A percentile compares a stretch with the other conserved stretches of the same genome.
Evolutionary conservation across 2,329 filamentous ascomycete species (phyloP).

Genomic region (Juglanconis juglandina): DNA sequence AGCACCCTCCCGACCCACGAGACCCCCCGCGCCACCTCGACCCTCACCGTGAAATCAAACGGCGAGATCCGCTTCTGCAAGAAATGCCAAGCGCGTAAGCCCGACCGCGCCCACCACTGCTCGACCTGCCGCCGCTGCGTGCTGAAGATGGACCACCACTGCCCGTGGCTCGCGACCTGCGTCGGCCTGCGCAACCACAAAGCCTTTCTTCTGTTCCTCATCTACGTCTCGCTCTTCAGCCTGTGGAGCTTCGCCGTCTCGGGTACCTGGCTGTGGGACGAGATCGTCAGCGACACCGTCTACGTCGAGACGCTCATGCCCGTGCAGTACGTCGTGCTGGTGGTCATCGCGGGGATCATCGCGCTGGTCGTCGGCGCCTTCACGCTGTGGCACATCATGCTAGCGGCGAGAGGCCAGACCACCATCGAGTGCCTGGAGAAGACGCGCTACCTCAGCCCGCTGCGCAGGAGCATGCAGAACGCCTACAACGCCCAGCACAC

Average conservation of each 20-base stretch:
- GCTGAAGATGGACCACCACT: conserved; percentile 99
- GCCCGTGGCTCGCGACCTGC: conserved; percentile 95
- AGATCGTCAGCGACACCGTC: conserved; percentile 69
- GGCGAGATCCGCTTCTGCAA: conserved; percentile 90
- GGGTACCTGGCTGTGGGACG: conserved; percentile 77
- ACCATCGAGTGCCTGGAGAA: conserved; percentile 97
- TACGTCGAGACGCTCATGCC: conserved; percentile 77
- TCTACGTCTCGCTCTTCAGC: conserved; percentile 85
- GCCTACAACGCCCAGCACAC: conserved; percentile 55
- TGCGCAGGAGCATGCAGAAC: conserved; percentile 67
- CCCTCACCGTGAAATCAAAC: conserved; percentile 88
- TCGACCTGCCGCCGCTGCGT: conserved; percentile 92
- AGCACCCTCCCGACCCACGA: conserved; percentile 75
- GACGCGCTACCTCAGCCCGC: conserved; percentile 83
- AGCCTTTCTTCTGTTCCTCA: conserved; percentile 84
- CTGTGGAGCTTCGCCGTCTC: conserved; percentile 76
- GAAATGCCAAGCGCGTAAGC: conserved; percentile 92
- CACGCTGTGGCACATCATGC: conserved; percentile 84
- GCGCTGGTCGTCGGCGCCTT: conserved; percentile 86
- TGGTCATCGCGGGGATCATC: conserved; percentile 85
- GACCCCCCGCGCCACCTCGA: conserved; percentile 56
- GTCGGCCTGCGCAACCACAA: conserved; percentile 95
- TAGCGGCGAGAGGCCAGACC: conserved; percentile 76
- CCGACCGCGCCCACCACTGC: conserved; percentile 94
- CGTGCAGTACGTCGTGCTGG: conserved; percentile 85